These are phyloP conservation scores for Podospora pseudoanserina DNA, from an alignment of 495 filamentous ascomycete genomes.

Conservation along the genomic window DNA sequence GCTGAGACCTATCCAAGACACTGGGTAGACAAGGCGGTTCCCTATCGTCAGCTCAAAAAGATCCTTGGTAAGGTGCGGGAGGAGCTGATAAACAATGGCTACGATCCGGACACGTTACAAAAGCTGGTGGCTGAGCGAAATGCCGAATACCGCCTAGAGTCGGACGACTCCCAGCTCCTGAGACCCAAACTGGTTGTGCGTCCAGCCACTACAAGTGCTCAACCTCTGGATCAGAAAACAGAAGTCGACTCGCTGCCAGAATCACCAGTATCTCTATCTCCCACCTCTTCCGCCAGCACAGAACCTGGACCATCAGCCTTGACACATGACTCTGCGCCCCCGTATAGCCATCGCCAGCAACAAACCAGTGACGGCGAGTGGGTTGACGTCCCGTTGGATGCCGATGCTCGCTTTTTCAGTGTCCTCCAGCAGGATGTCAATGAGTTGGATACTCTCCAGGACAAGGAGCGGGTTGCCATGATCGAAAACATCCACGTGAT, in stretches of 20 bases:
- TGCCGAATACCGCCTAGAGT: slow-evolving; percentile 48
- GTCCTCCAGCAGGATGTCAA: slow-evolving; percentile 59
- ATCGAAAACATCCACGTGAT: slow-evolving; percentile 51
- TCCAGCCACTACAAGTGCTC: slow-evolving; percentile 9
- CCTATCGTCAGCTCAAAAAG: slow-evolving; percentile 72
- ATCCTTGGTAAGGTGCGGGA: slow-evolving; percentile 63
- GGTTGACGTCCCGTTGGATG: slow-evolving; percentile 62
- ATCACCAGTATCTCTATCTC: background rate
- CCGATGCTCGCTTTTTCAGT: slow-evolving; percentile 66
- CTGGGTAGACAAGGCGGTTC: slow-evolving; percentile 68
- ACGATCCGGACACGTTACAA: slow-evolving; percentile 57
- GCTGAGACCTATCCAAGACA: slow-evolving; percentile 57
- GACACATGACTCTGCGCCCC: background rate
- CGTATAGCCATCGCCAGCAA: background rate
- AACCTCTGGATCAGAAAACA: background rate
- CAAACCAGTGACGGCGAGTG: slow-evolving; percentile 25
- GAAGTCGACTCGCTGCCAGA: slow-evolving; percentile 10
- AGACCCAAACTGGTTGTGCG: slow-evolving; percentile 30
- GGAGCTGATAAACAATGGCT: slow-evolving; percentile 58
- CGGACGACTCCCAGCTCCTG: slow-evolving; percentile 26
- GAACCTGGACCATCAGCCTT: background rate
- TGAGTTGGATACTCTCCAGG: slow-evolving; percentile 57
- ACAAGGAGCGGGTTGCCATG: slow-evolving; percentile 52
- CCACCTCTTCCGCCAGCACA: background rate
- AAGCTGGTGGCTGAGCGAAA: slow-evolving; percentile 44